These are phyloP conservation scores for Sphaerobolus stellatus DNA, from an alignment of 1,284 basidiomycete genomes.

Conservation along the genomic window DNA sequence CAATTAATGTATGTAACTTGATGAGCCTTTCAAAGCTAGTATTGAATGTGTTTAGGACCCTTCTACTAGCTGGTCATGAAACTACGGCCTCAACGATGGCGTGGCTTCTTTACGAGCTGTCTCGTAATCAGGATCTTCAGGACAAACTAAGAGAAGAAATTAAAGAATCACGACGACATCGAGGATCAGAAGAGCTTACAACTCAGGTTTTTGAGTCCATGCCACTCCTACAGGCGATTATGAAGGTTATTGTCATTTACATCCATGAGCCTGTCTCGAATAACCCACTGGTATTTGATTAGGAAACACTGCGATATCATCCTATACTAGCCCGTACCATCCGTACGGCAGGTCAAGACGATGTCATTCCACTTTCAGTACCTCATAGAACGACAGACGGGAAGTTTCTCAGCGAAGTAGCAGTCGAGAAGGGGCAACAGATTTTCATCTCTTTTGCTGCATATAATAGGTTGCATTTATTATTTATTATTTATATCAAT, in stretches of 20 bases:
- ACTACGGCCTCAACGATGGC: slow-evolving; percentile 39
- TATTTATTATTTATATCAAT: no score
- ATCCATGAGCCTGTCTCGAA: no score
- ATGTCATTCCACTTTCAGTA: background rate
- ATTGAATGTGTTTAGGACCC: no score
- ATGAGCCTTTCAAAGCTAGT: no score
- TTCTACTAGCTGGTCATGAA: slow-evolving; percentile 34
- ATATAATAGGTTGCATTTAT: slow-evolving; percentile 5
- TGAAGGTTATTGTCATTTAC: no score
- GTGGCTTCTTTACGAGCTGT: slow-evolving; percentile 40
- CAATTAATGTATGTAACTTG: slow-evolving; percentile 6
- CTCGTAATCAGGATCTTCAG: slow-evolving; percentile 31
- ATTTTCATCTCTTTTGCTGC: background rate
- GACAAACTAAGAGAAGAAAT: slow-evolving; percentile 32
- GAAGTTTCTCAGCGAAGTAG: background rate
- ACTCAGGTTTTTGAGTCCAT: slow-evolving; percentile 21
- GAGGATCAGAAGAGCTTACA: background rate
- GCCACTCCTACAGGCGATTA: slow-evolving; percentile 22
- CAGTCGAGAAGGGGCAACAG: background rate
- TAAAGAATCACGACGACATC: background rate
- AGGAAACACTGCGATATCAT: slow-evolving; percentile 1
- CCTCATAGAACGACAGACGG: background rate
- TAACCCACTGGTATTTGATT: no score
- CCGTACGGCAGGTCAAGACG: background rate
- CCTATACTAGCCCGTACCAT: background rate